Evolutionary conservation across 768 basidiomycete species (phyloP), one percentile per base, ranked within the genome.

Genomic region (Russula compacta): DNA sequence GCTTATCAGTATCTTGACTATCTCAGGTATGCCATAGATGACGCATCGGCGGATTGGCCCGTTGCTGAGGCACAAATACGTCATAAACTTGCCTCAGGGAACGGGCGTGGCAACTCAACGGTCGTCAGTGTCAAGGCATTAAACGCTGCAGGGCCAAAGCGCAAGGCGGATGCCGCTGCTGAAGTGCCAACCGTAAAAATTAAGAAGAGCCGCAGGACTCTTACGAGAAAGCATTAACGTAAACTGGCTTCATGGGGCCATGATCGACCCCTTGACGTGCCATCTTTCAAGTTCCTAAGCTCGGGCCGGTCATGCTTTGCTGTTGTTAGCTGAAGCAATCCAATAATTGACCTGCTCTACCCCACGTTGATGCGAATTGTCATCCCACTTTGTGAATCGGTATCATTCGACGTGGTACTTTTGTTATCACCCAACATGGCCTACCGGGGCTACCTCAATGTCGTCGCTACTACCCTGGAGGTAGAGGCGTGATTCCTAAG

Each of bases 111-210:
- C 38, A 83, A 80, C 58, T 81, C 85, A 36, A 87, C 86, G 0
- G 81, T 94, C 14, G 81, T 95, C 47, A 93, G 87, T 67, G 79
- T 97, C 21, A 91, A 88, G 71, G 73, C 75, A 6, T 73, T 71
- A 29, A 35, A 21, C 4, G 66, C 65, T 6, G 64, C 66, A 5
- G 71, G 71, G 1, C 78, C 81, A 66, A 88, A 90, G 69, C 76
- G 86, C 67, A 90, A 89, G 73, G 76, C 75, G 53, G 75, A 72
- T 39, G 71, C 72, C 11, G 72, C 72, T 12, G 72, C 73, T 15
- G 78, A 74, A 24, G 73, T 33, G 1, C n/a, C 70, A 14, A 67
- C 64, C 24, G 70, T 73, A 29, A 79, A 74, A 55, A 58, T 82
- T 73, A 63, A 63, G 49, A 63, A 58, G 47, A 58, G 11, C 15